Evolutionary conservation across 2,329 filamentous ascomycete species (phyloP), one percentile per base, ranked within the genome.

Genomic region (Diaporthe sp.): DNA sequence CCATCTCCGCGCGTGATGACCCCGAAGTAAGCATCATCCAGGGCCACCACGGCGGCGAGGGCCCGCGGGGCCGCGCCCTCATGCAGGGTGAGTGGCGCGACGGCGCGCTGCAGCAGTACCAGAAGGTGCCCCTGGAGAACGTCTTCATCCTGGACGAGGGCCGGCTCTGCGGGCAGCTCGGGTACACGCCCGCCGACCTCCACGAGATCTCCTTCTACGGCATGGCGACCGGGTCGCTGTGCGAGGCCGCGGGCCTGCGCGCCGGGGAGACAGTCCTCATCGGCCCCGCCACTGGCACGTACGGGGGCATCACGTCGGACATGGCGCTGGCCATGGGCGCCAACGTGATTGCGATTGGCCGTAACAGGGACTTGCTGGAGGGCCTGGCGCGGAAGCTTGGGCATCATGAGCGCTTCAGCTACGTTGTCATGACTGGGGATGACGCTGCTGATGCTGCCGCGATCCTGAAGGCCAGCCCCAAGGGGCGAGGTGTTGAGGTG

Each of bases 271-370:
- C 83, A 0, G 78, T 88, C 19, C 78, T 88, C 37, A 76, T 88
- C 1, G 78, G 77, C 51, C 86, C 86, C 2, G 86, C 86, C 17
- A 88, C 85, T 0, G 86, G 86, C 0, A 74, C 74, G 0, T 88
- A 84, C 78, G 84, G 86, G 3, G 82, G 85, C 13, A 83, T 82
- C 1, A 86, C 81, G 1, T 85, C 87, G 0, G 71, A 80, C 1
- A 80, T 86, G 2, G 87, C 86, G 0, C 60, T 86, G 3, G 84
- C 86, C 0, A 84, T 88, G 84, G 87, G 86, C 0, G 86, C 86
- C 9, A 82, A 79, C 15, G 86, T 88, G 1, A 78, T 89, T 67
- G 87, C 87, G 1, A 82, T 87, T 79, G 86, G 87, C 2, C 79
- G 86, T 31, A 86, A 85, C 75, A 74, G 80, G 71, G 74, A 78